These are phyloP conservation scores for Sphaerulina populicola DNA, from an alignment of 2,329 filamentous ascomycete genomes.

Conservation along the genomic window DNA sequence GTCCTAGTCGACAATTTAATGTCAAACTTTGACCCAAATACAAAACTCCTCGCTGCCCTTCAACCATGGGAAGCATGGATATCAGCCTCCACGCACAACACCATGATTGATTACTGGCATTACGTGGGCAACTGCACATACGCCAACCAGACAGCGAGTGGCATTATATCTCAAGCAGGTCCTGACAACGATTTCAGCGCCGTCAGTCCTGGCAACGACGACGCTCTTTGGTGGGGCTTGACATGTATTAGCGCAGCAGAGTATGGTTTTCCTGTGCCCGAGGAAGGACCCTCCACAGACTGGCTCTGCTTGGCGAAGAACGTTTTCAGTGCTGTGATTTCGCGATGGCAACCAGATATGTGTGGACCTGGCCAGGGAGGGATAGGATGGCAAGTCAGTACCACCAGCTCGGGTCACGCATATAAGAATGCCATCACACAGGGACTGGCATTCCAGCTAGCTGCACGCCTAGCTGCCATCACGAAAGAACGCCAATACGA, in stretches of 20 bases:
- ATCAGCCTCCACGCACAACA: slow-evolving; percentile 56
- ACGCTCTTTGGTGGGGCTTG: slow-evolving; percentile 70
- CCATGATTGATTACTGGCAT: slow-evolving; percentile 60
- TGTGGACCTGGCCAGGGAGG: slow-evolving; percentile 55
- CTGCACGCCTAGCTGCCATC: slow-evolving; percentile 44
- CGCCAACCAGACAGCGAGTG: slow-evolving; percentile 52
- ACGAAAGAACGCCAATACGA: slow-evolving; percentile 48
- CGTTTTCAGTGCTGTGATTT: slow-evolving; percentile 67
- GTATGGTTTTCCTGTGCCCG: slow-evolving; percentile 47
- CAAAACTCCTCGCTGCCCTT: background rate
- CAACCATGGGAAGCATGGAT: slow-evolving; percentile 51
- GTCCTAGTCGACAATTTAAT: background rate
- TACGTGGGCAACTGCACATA: slow-evolving; percentile 56
- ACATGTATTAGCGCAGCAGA: slow-evolving; percentile 72
- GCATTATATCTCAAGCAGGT: slow-evolving; percentile 54
- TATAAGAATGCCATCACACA: slow-evolving; percentile 85
- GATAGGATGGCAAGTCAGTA: slow-evolving; percentile 76
- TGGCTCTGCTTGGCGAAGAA: slow-evolving; percentile 69
- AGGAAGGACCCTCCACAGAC: slow-evolving; percentile 7
- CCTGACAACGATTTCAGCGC: slow-evolving; percentile 50
- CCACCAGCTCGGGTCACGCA: slow-evolving; percentile 63
- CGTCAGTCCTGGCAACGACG: slow-evolving; percentile 41
- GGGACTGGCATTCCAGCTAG: slow-evolving; percentile 71
- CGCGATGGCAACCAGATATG: slow-evolving; percentile 55
- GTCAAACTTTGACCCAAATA: background rate